Evolutionary conservation across 306 rosid species (phyloP).

Genomic region (Vachellia pachyceras): DNA sequence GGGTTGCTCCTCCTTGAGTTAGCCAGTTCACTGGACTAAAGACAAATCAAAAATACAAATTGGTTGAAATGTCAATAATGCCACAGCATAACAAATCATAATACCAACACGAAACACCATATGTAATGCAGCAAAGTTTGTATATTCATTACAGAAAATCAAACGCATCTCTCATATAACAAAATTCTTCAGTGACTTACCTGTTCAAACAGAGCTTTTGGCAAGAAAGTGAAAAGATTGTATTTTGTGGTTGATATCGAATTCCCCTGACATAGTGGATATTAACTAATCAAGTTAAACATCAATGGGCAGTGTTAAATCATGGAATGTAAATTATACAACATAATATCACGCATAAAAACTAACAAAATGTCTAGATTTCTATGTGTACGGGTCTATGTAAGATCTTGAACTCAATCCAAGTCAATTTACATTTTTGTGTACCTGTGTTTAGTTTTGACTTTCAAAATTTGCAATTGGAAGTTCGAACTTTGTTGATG

Average conservation of each 20-base stretch:
- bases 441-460: not conserved
- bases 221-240: constrained; percentile 82
- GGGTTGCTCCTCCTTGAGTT: constrained; percentile 8
- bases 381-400: constrained; percentile 3
- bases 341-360: constrained; percentile 31
- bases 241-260: constrained; percentile 92
- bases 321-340: constrained; percentile 26
- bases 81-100: constrained; percentile 19
- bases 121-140: constrained; percentile 7
- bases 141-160: constrained; percentile 5
- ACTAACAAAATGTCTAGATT: constrained; percentile 2
- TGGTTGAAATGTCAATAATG: constrained; percentile 17
- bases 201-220: constrained; percentile 97
- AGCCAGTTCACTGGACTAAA: constrained; percentile 7
- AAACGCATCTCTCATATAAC: constrained; percentile 29
- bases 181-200: constrained; percentile 54
- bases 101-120: constrained; percentile 13
- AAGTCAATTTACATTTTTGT: not conserved
- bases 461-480: not conserved
- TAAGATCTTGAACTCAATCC: constrained; percentile 1
- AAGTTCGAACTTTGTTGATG: not conserved
- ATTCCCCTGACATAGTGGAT: constrained; percentile 75
- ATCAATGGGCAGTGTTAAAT: constrained; percentile 23
- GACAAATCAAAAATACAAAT: not conserved
- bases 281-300: constrained; percentile 43